Evolutionary conservation across 2,329 filamentous ascomycete genomes (phyloP).

Genomic region (Pseudodiploospora longispora): DNA sequence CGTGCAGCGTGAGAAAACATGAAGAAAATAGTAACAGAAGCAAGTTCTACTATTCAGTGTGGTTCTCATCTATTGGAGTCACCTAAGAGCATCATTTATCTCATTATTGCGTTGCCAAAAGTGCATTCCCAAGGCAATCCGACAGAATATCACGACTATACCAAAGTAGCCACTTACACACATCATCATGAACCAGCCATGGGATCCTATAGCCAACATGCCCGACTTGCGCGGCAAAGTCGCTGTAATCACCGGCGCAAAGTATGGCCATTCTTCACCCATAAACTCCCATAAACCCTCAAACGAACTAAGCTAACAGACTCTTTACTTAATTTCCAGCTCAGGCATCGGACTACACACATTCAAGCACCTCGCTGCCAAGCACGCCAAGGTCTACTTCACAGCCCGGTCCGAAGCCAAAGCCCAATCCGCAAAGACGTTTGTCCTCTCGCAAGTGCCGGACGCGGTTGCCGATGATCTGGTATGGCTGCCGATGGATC

Average conservation of each 20-base stretch:
- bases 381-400: conserved; percentile 20
- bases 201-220: conserved; percentile 11
- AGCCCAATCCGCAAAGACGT: conserved; percentile 6
- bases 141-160: neutral
- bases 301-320: neutral
- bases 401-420: conserved; percentile 15
- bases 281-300: neutral
- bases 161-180: neutral
- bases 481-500: conserved; percentile 16
- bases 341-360: conserved; percentile 16
- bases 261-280: conserved; percentile 9
- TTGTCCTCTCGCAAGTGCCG: conserved; percentile 6
- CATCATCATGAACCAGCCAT: conserved; percentile 4
- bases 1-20: neutral
- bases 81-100: neutral
- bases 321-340: conserved; percentile 3
- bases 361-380: conserved; percentile 15
- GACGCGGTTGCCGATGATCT: conserved; percentile 6
- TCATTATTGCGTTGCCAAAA: neutral
- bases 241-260: conserved; percentile 18
- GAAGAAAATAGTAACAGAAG: neutral
- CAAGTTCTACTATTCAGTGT: neutral
- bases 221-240: conserved; percentile 17
- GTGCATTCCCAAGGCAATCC: neutral
- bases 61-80: neutral